A percentile compares a stretch with the other conserved stretches of the same genome.
Evolutionary conservation across 108 stramenopile genomes (phyloP).

Genomic region (Aurantiochytrium sp.): DNA sequence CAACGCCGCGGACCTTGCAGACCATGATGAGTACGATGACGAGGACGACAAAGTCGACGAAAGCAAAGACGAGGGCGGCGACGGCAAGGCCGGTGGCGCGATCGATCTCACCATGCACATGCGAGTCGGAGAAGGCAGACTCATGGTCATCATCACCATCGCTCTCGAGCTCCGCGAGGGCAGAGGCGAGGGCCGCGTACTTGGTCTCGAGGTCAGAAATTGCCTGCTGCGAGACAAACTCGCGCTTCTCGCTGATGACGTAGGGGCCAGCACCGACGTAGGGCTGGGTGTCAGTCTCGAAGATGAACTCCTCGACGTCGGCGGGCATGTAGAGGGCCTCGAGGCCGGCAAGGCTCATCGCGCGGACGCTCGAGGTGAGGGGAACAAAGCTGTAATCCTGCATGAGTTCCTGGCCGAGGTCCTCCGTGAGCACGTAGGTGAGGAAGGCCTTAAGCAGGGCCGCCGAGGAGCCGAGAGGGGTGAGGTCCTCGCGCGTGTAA

Average conservation of each 20-base stretch:
- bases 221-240: background rate
- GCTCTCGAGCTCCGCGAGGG: background rate
- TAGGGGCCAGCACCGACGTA: background rate
- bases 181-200: background rate
- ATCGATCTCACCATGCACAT: background rate
- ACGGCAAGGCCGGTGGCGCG: background rate
- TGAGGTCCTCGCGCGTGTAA: conserved; percentile 65
- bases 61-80: background rate
- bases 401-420: background rate
- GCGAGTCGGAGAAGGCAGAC: background rate
- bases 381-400: background rate
- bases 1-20: background rate
- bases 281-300: background rate
- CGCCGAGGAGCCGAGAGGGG: conserved; percentile 34
- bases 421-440: conserved; percentile 34
- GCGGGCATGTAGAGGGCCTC: background rate
- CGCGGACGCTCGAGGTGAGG: background rate
- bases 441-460: conserved; percentile 59
- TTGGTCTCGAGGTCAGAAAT: background rate
- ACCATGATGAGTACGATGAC: background rate
- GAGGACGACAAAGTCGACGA: background rate
- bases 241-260: background rate
- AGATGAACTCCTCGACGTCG: background rate
- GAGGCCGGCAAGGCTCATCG: background rate
- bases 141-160: background rate